Evolutionary conservation across 192 early-diverging fungal genomes (phyloP), one percentile per base, ranked within the genome.

Genomic region (Haplosporangium gracile): DNA sequence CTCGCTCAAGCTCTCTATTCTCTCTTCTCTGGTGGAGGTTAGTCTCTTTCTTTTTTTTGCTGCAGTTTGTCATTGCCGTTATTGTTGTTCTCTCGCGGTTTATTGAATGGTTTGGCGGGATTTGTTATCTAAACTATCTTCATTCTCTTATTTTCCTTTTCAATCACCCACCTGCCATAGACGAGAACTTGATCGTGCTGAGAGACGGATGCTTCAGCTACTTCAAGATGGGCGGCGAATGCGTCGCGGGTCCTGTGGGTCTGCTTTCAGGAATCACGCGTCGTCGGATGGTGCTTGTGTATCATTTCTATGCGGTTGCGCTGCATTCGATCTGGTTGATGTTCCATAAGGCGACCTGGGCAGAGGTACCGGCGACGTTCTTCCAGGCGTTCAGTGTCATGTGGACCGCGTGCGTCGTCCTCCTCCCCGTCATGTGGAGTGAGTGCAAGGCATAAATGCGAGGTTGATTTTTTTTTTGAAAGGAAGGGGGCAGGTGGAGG

Each of bases 221-320:
- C 80, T 95, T 99, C 80, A 78, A 91, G 63, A 91, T 95, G 38
- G 98, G 98, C 55, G 96, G 97, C 3, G 88, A 89, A 36, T 98
- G 94, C 81, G 90, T 95, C 20, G 89, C 92, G 75, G 95, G 94
- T 0, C 98, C 98, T 5, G 94, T 96, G 38, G 95, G 96, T 20
- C 89, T 99, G 26, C 88, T 98, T 20, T 97, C 96, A n/a, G 97
- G 97, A 10, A 88, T 98, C 38, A 85, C 93, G 16, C 93, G 94
- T 34, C 92, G 91, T 53, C 97, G 98, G 11, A 51, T 92, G 60
- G 90, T 97, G 15, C 92, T 99, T 8, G 74, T 98, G 0, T 93
- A 92, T 79, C 98, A 99, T 89, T 99, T 99, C 83, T 99, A 98
- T 90, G 92, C 94, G 24, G 98, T 99, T 32, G 98, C 98, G 0